Conservation (phyloP, 2,329 filamentous ascomycete genomes). For the Fonsecaea multimorphosa region DNA sequence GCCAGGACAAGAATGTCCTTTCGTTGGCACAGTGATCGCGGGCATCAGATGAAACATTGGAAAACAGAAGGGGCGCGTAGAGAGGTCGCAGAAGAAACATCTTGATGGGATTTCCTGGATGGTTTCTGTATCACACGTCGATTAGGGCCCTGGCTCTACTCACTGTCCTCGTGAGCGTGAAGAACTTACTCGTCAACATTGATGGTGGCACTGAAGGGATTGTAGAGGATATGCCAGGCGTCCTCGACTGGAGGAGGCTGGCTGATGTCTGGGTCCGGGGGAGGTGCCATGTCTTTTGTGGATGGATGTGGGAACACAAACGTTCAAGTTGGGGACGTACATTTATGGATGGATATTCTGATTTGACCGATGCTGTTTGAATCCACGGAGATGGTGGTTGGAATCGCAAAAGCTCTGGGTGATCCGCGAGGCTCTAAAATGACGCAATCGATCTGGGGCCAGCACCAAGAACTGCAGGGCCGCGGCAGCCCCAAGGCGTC, state of each 20-base stretch:
- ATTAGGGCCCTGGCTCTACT: not conserved
- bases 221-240: slow-evolving; percentile 37
- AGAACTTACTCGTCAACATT: slow-evolving; percentile 31
- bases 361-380: not conserved
- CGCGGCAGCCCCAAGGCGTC: not conserved
- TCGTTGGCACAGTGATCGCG: slow-evolving; percentile 71
- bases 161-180: not conserved
- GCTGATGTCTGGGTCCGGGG: not conserved
- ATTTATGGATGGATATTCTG: not conserved
- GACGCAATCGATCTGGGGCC: slow-evolving; percentile 10
- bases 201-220: slow-evolving; percentile 34
- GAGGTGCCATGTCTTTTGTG: not conserved
- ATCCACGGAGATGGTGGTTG: not conserved
- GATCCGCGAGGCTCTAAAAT: slow-evolving; percentile 8
- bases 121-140: slow-evolving; percentile 8
- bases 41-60: slow-evolving; percentile 70
- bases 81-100: slow-evolving; percentile 61
- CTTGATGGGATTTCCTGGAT: slow-evolving; percentile 43
- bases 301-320: not conserved
- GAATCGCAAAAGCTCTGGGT: not conserved
- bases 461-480: too few species aligned
- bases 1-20: slow-evolving; percentile 84
- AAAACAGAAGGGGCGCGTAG: slow-evolving; percentile 67
- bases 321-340: not conserved
- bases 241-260: slow-evolving; percentile 17